phyloP scores from a whole-genome alignment of 179 eudicot species.

The Spinacia oleracea region DNA sequence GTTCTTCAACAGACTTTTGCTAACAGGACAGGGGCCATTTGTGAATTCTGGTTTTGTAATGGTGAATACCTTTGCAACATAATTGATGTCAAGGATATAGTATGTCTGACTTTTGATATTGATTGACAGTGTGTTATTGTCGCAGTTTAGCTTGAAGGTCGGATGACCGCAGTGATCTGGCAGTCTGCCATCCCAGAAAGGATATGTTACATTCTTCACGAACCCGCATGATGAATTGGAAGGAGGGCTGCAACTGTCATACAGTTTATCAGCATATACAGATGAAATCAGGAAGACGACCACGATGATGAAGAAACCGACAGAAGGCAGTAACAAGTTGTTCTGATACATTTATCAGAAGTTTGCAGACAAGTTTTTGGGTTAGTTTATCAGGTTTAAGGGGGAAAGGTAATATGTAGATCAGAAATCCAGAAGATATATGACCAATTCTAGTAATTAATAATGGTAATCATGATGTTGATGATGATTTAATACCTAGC shows the following conservation, averaged over 20 bases:
- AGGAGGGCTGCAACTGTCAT: conserved; percentile 11
- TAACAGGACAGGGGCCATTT: conserved; percentile 8
- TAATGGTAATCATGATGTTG: not conserved
- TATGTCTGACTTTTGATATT: conserved; percentile 13
- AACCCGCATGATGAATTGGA: conserved; percentile 19
- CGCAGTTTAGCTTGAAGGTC: conserved; percentile 30
- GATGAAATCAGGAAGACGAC: not conserved
- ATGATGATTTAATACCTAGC: not conserved
- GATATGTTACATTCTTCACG: conserved; percentile 24
- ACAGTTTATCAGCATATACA: not conserved
- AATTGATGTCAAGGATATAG: conserved; percentile 13
- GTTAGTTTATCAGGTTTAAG: not conserved
- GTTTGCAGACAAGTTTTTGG: not conserved
- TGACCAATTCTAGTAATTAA: not conserved
- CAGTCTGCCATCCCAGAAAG: conserved; percentile 33
- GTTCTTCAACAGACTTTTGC: conserved; percentile 9
- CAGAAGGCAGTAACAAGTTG: not conserved
- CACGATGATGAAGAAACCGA: not conserved
- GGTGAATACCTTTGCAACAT: not conserved
- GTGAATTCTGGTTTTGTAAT: conserved; percentile 6
- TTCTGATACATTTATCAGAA: conserved; percentile 9
- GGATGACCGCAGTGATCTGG: conserved; percentile 38
- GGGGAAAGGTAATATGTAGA: not conserved
- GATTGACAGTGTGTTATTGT: not conserved
- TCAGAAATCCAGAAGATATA: not conserved